These are phyloP conservation scores for Phoenix dactylifera DNA, from an alignment of 176 grass and related monocot genomes.

Conservation along the genomic window DNA sequence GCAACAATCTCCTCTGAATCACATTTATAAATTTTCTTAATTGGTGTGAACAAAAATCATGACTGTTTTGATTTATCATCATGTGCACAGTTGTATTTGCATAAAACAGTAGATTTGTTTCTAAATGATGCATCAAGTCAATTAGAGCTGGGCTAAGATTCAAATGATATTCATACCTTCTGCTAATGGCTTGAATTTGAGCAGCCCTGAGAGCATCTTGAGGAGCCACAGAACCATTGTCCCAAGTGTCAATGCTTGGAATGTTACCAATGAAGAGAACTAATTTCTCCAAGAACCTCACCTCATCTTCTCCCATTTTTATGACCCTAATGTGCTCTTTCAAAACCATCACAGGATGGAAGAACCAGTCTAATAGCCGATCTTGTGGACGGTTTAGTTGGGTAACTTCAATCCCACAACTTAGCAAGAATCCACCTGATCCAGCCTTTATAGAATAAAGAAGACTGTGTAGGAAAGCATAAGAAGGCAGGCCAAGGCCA, in stretches of 20 bases:
- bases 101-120: no score
- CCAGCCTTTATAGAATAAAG: slow-evolving; percentile 56
- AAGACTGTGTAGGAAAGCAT: slow-evolving; percentile 37
- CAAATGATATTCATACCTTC: slow-evolving; percentile 35
- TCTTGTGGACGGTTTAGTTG: slow-evolving; percentile 67
- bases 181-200: slow-evolving; percentile 85
- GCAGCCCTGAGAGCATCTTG: slow-evolving; percentile 54
- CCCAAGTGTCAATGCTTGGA: slow-evolving; percentile 18
- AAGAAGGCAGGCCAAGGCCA: slow-evolving; percentile 59
- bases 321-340: slow-evolving; percentile 71
- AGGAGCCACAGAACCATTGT: slow-evolving; percentile 27
- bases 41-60: no score
- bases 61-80: no score
- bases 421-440: slow-evolving; percentile 45
- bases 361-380: slow-evolving; percentile 73
- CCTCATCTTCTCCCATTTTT: slow-evolving; percentile 56
- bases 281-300: slow-evolving; percentile 51
- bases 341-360: slow-evolving; percentile 69
- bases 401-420: slow-evolving; percentile 44
- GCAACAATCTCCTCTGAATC: no score
- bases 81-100: no score
- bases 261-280: slow-evolving; percentile 44
- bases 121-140: no score
- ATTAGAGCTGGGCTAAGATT: background rate
- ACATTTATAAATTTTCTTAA: no score